Evolutionary conservation across 306 rosid species (phyloP).

Genomic region (Abrus precatorius): DNA sequence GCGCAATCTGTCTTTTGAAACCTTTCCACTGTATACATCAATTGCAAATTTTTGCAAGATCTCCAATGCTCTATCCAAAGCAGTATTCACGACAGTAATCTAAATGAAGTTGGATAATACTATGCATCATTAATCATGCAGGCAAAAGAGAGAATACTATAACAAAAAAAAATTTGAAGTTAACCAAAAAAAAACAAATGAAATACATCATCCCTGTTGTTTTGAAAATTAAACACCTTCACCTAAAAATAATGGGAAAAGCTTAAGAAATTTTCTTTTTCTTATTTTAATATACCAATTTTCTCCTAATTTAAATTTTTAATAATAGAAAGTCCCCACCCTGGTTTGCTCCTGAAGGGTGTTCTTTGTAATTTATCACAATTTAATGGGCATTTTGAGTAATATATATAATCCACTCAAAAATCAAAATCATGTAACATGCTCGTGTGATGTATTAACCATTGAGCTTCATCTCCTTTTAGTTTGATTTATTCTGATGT

Average conservation of each 20-base stretch:
- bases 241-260: neutral
- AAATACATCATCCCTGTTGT: neutral
- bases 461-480: no score
- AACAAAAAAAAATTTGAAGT: slow-evolving; percentile 14
- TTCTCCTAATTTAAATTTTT: neutral
- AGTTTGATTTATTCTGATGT: no score
- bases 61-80: slow-evolving; percentile 85
- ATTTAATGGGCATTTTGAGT: neutral
- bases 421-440: no score
- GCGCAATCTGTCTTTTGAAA: slow-evolving; percentile 78
- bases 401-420: neutral
- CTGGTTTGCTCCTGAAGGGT: neutral
- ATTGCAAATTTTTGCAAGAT: slow-evolving; percentile 78
- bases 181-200: slow-evolving; percentile 19
- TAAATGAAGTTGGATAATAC: slow-evolving; percentile 54
- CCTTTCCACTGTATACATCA: slow-evolving; percentile 70
- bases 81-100: slow-evolving; percentile 90
- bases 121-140: slow-evolving; percentile 42
- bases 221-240: slow-evolving; percentile 1
- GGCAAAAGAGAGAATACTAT: slow-evolving; percentile 32
- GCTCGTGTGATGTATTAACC: no score
- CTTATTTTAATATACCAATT: slow-evolving; percentile 4
- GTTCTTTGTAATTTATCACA: neutral
- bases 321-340: neutral
- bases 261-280: neutral